Evolutionary conservation across 2,329 filamentous ascomycete species (phyloP).

Genomic region (Xylariaceae sp.): DNA sequence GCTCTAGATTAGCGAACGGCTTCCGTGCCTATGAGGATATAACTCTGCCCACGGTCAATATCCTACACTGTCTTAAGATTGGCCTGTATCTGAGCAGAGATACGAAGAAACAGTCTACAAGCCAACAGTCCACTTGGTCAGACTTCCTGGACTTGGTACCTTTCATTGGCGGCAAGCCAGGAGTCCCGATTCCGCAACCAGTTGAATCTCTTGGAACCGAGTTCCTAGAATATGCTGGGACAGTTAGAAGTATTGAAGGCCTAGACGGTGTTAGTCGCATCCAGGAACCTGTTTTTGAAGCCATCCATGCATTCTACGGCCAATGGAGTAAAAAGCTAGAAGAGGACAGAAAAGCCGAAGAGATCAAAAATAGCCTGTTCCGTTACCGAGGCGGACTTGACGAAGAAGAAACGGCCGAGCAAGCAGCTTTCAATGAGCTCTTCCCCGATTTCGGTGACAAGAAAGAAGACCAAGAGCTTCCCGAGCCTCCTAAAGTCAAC

Average conservation of each 20-base stretch:
- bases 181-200: constrained; percentile 20
- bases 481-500: constrained; percentile 32
- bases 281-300: constrained; percentile 54
- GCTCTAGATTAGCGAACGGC: constrained; percentile 60
- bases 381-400: constrained; percentile 73
- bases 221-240: constrained; percentile 45
- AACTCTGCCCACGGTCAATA: constrained; percentile 68
- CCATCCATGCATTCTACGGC: constrained; percentile 67
- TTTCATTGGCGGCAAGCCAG: constrained; percentile 47
- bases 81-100: constrained; percentile 60
- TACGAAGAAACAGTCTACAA: constrained; percentile 31
- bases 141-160: constrained; percentile 45
- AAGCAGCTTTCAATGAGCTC: constrained; percentile 69
- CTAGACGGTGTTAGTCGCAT: constrained; percentile 37
- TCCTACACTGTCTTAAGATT: constrained; percentile 72
- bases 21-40: constrained; percentile 84
- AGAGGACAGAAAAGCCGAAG: constrained; percentile 68
- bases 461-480: constrained; percentile 33
- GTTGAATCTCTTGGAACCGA: constrained; percentile 38
- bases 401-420: constrained; percentile 67
- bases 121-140: constrained; percentile 20
- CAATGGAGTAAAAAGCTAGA: constrained; percentile 76
- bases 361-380: constrained; percentile 71
- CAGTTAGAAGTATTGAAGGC: constrained; percentile 44
- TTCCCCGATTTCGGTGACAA: constrained; percentile 72